Conservation (phyloP, 2,329 filamentous ascomycete genomes). For the Pseudogymnoascus sp. region DNA sequence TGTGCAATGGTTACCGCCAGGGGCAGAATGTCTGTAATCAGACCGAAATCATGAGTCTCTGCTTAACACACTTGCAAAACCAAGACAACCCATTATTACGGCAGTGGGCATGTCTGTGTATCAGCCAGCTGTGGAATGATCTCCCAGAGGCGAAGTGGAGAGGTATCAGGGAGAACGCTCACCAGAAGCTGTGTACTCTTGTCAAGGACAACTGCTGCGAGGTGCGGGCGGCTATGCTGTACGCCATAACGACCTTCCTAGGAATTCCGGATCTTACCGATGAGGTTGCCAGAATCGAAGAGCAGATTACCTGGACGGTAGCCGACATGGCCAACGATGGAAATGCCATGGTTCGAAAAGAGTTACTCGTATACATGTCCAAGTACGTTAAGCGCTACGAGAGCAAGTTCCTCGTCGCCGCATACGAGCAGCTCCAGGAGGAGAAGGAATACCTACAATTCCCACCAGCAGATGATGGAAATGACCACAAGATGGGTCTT, state of each 20-base stretch:
- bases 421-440: constrained; percentile 82
- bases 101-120: constrained; percentile 92
- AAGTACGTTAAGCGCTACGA: constrained; percentile 85
- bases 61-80: constrained; percentile 74
- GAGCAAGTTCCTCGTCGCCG: constrained; percentile 83
- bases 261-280: constrained; percentile 89
- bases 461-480: constrained; percentile 48
- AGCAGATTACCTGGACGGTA: constrained; percentile 80
- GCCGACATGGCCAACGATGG: constrained; percentile 90
- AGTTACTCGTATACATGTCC: constrained; percentile 88
- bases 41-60: constrained; percentile 83
- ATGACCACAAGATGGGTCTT: constrained; percentile 54
- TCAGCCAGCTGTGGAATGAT: constrained; percentile 90
- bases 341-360: constrained; percentile 87
- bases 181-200: constrained; percentile 70
- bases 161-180: constrained; percentile 83
- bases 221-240: constrained; percentile 85
- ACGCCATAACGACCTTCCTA: constrained; percentile 88
- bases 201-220: constrained; percentile 83
- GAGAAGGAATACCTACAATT: constrained; percentile 64
- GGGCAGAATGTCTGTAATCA: constrained; percentile 88
- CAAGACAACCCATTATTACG: constrained; percentile 80
- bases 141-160: constrained; percentile 91
- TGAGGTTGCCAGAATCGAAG: constrained; percentile 84
- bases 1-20: constrained; percentile 89